Percentiles rank a stretch among this genome's conserved stretches.
These are phyloP conservation scores for Paspalum notatum DNA, from an alignment of 176 grass and related monocot species.

Conservation along the genomic window DNA sequence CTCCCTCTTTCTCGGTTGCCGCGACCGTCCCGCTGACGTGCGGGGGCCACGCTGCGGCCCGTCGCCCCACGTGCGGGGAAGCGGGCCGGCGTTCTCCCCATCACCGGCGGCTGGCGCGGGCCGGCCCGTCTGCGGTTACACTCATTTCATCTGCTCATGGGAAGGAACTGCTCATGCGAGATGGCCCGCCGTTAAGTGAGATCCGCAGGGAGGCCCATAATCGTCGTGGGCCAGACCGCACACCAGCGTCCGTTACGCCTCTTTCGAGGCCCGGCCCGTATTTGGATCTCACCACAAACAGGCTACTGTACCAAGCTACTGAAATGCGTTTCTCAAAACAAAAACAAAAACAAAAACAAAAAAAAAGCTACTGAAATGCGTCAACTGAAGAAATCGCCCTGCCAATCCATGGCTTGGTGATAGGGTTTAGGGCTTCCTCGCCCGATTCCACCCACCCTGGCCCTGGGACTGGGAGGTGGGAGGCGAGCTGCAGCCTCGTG, in stretches of 20 bases:
- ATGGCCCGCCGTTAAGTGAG: background rate
- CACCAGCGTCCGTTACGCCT: too few species aligned
- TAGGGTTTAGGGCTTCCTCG: constrained; percentile 26
- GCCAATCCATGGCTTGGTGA: background rate
- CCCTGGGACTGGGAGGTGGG: background rate
- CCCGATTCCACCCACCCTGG: background rate
- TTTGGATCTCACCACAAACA: too few species aligned
- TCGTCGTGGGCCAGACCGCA: background rate
- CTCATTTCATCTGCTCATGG: too few species aligned
- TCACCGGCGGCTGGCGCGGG: too few species aligned
- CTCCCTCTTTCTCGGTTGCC: background rate
- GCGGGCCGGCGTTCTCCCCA: background rate
- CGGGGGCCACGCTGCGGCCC: background rate
- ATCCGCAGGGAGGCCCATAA: background rate
- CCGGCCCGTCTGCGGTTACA: too few species aligned
- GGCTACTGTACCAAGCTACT: too few species aligned
- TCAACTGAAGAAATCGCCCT: background rate
- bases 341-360: too few species aligned
- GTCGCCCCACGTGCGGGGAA: constrained; percentile 2
- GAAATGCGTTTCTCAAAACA: too few species aligned
- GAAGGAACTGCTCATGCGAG: too few species aligned
- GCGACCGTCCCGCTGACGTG: background rate
- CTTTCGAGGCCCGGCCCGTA: too few species aligned
- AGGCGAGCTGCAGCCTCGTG: background rate
- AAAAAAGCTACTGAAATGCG: too few species aligned